A percentile compares a stretch with the other conserved stretches of the same genome.
These are phyloP conservation scores for Kregervanrija delftensis DNA, from an alignment of 805 yeast genomes.

Conservation along the genomic window DNA sequence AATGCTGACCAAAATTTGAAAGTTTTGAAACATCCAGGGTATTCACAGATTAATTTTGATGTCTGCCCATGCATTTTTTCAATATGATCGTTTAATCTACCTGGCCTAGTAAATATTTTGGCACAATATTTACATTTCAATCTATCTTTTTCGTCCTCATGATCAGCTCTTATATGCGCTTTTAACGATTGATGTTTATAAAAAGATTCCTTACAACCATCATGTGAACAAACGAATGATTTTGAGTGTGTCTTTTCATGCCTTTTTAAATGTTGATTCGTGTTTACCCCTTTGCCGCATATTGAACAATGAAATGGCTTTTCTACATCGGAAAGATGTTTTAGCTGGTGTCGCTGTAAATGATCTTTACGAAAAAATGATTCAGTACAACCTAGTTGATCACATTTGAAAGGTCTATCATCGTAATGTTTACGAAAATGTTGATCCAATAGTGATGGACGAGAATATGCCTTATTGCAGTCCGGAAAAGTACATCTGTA, in stretches of 20 bases:
- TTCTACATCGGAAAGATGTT: slow-evolving; percentile 45
- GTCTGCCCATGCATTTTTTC: slow-evolving; percentile 52
- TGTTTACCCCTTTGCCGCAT: slow-evolving; percentile 79
- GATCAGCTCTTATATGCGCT: slow-evolving; percentile 62
- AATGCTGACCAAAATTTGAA: slow-evolving; percentile 71
- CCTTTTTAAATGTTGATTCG: slow-evolving; percentile 72
- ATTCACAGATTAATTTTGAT: slow-evolving; percentile 51
- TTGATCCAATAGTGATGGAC: slow-evolving; percentile 79
- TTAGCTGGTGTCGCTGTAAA: slow-evolving; percentile 63
- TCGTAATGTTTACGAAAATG: slow-evolving; percentile 74
- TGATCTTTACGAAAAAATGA: slow-evolving; percentile 74
- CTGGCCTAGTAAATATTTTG: slow-evolving; percentile 56
- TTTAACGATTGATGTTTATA: slow-evolving; percentile 69
- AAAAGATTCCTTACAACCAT: slow-evolving; percentile 60
- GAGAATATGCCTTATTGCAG: slow-evolving; percentile 69
- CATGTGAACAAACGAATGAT: slow-evolving; percentile 54
- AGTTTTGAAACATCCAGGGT: slow-evolving; percentile 49
- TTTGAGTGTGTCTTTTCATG: slow-evolving; percentile 78
- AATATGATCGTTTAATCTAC: slow-evolving; percentile 59
- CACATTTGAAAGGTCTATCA: slow-evolving; percentile 71
- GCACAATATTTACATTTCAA: slow-evolving; percentile 59
- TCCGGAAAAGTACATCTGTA: slow-evolving; percentile 57
- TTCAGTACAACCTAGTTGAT: slow-evolving; percentile 47
- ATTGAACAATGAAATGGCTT: slow-evolving; percentile 68
- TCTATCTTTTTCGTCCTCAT: slow-evolving; percentile 35